Base-by-base conservation (phyloP, 768 basidiomycete genomes). In the Cubamyces lactineus region DNA sequence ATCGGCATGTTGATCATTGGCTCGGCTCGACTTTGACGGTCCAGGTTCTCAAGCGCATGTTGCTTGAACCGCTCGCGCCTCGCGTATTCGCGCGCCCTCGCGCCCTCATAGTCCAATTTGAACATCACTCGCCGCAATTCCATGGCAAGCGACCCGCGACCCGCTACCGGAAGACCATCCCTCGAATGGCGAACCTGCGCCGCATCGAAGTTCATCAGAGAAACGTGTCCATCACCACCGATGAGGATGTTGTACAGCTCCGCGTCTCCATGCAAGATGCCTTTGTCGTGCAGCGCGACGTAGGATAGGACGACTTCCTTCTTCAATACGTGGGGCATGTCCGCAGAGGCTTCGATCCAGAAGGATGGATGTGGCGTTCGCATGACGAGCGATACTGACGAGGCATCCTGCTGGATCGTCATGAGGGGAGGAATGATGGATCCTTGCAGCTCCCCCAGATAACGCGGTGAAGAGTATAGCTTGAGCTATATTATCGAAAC, bases 111-210 rank as follows among this genome's bases (percentile, higher is more conserved):
- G 67, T 86, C 77, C n/a, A 88, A 77, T 64, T 82, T 77, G 71
- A 78, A 84, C 67, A 78, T 80, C 62, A 87, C 81, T 57, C 81
- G 80, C 54, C 85, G 77, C 78, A 84, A 82, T 63, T 87, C 87
- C 60, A 78, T 42, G 16, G 69, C 71, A 34, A 86, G 74, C 19
- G 85, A 80, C 1, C 71, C 75, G 5, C 71, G 70, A 17, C 74
- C 74, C 2, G 80, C 79, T 12, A 64, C 67, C 21, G 65, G 64
- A 16, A 86, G 71, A 16, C 71, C 70, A 4, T 82, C 57, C 0
- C 71, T 68, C 4, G 73, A 34, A 23, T 61, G 61, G 2, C 63
- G 54, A 8, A 74, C 73, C 41, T 72, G 69, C 61, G 78, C 79
- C 47, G 75, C 71, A 43, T 83, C 79, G 69, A 87, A 86, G 70